Percentiles rank a stretch among this genome's conserved stretches.
Evolutionary conservation across 352 stramenopile genomes (phyloP).

Genomic region (Pythium scleroteichum): DNA sequence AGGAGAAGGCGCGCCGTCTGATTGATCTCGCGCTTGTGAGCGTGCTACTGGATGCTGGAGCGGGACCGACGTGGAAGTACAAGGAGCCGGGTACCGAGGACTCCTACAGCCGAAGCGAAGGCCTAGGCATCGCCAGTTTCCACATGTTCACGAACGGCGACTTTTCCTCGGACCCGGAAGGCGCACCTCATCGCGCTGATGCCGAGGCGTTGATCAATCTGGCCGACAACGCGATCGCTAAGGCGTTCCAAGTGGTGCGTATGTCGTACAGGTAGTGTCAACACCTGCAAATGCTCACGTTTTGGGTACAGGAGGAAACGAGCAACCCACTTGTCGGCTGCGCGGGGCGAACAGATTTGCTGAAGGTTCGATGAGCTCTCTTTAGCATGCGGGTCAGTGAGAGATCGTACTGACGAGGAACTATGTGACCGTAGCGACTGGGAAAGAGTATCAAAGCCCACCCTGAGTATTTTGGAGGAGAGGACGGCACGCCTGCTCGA

Average conservation of each 20-base stretch:
- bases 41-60: conserved; percentile 80
- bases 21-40: conserved; percentile 80
- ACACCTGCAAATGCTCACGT: too few species aligned
- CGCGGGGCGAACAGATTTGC: conserved; percentile 62
- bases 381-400: neutral
- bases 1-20: conserved; percentile 59
- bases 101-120: conserved; percentile 72
- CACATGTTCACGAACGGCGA: conserved; percentile 81
- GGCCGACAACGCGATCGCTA: conserved; percentile 60
- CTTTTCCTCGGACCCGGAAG: conserved; percentile 57
- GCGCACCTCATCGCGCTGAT: conserved; percentile 55
- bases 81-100: conserved; percentile 69
- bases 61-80: conserved; percentile 68
- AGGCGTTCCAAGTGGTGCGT: conserved; percentile 78
- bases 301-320: conserved; percentile 24
- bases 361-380: conserved; percentile 46
- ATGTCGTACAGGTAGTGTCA: neutral
- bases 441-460: conserved; percentile 69
- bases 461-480: conserved; percentile 68
- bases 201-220: conserved; percentile 57
- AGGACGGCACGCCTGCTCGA: conserved; percentile 40
- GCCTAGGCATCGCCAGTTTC: conserved; percentile 78
- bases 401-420: neutral
- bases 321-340: conserved; percentile 81
- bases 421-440: conserved; percentile 39